Evolutionary conservation across 78 protist genomes (phyloP).

Genomic region (Isochrysis galbana): DNA sequence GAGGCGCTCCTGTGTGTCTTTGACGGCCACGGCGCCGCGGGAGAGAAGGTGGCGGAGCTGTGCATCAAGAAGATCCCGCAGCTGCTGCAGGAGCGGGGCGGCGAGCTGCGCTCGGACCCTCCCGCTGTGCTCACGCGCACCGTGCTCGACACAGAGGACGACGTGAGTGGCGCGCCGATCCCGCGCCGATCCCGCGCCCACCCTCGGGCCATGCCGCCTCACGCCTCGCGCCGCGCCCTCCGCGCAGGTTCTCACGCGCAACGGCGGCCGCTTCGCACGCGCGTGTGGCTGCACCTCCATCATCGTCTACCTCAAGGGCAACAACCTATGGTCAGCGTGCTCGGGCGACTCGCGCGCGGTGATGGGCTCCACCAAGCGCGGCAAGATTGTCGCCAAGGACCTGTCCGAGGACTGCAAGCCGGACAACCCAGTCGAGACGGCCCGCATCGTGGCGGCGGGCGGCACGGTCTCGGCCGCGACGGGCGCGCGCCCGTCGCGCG

Average conservation of each 20-base stretch:
- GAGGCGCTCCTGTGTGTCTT: neutral
- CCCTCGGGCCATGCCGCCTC: no score
- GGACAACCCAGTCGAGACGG: neutral
- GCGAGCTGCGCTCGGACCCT: neutral
- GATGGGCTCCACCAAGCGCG: neutral
- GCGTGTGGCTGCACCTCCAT: neutral
- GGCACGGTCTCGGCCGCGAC: neutral
- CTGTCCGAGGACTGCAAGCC: neutral
- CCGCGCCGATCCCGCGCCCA: neutral
- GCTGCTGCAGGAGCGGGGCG: neutral
- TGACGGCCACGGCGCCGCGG: neutral
- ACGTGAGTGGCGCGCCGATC: neutral
- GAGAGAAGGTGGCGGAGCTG: neutral
- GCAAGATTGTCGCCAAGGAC: neutral
- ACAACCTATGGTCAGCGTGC: neutral
- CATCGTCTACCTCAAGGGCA: neutral
- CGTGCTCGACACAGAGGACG: neutral
- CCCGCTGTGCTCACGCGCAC: neutral
- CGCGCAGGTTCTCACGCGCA: no score
- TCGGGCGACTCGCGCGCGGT: slow-evolving; percentile 1
- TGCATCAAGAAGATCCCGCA: neutral
- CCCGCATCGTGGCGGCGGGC: neutral
- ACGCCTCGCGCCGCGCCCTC: no score
- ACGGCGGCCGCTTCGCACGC: no score
- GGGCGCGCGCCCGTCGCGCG: neutral